Conservation (phyloP, 1,139 yeast species). For the Zygoascus meyerae region DNA sequence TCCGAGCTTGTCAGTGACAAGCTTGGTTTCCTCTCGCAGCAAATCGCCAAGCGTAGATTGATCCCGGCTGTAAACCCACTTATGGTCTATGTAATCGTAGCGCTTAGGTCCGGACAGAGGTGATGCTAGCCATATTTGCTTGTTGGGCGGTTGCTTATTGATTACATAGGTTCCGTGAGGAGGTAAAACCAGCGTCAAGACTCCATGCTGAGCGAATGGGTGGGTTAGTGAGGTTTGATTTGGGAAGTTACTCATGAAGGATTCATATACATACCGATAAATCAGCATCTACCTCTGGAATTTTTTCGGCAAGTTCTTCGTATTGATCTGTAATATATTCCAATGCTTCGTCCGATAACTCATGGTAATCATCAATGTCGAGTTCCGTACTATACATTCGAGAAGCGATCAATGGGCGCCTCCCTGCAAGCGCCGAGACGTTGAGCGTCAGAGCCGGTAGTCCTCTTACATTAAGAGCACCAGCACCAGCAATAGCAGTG, state of each 20-base stretch:
- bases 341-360: constrained; percentile 53
- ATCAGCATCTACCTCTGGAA: constrained; percentile 69
- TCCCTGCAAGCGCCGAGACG: no score
- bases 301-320: constrained; percentile 55
- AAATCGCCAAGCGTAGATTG: constrained; percentile 34
- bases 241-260: not conserved
- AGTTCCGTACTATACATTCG: not conserved
- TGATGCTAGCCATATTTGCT: constrained; percentile 88
- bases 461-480: no score
- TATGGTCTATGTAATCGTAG: constrained; percentile 35
- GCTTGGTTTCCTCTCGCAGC: constrained; percentile 32
- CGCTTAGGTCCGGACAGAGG: constrained; percentile 92
- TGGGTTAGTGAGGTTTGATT: not conserved
- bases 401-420: no score
- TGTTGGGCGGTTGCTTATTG: constrained; percentile 90
- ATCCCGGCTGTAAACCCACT: constrained; percentile 39
- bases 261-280: constrained; percentile 39
- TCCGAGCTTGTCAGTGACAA: constrained; percentile 22
- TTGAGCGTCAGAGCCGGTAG: no score
- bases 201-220: constrained; percentile 50
- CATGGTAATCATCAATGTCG: constrained; percentile 49
- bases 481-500: no score
- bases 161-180: constrained; percentile 76
- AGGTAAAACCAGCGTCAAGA: constrained; percentile 62
- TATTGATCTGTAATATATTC: constrained; percentile 58